Percentiles rank a stretch among this genome's conserved stretches.
phyloP scores from a whole-genome alignment of 148 eudicot genomes.

The Agrostemma githago region DNA sequence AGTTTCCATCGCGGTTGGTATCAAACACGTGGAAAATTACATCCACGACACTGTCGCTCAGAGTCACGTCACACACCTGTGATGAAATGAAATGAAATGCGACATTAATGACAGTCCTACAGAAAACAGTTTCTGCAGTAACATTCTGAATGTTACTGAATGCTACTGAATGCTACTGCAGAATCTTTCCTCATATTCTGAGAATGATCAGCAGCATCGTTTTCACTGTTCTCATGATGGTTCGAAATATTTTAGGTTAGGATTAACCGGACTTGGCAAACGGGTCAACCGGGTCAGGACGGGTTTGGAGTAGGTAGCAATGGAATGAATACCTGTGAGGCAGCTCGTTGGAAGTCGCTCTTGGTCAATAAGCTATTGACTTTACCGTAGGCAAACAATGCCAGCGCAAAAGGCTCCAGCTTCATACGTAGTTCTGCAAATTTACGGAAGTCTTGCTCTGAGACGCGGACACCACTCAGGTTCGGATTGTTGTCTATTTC shows the following conservation, averaged over 20 bases:
- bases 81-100: neutral
- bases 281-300: too few species aligned
- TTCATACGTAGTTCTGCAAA: constrained; percentile 54
- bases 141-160: too few species aligned
- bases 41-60: constrained; percentile 46
- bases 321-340: constrained; percentile 45
- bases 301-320: neutral
- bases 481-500: constrained; percentile 40
- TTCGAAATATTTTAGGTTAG: too few species aligned
- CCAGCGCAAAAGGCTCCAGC: constrained; percentile 54
- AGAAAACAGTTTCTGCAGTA: too few species aligned
- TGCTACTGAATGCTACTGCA: too few species aligned
- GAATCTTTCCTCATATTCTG: too few species aligned
- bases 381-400: constrained; percentile 51
- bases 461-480: constrained; percentile 38
- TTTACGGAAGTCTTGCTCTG: constrained; percentile 46
- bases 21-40: constrained; percentile 60
- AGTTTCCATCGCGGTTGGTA: constrained; percentile 47
- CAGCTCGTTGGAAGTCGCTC: constrained; percentile 61
- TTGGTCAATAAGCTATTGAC: constrained; percentile 51
- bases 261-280: too few species aligned
- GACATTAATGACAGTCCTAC: too few species aligned
- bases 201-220: too few species aligned
- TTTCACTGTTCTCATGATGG: too few species aligned
- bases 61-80: constrained; percentile 51